phyloP scores from a whole-genome alignment of 2,329 filamentous ascomycete genomes.

The Calonectria crousiana region DNA sequence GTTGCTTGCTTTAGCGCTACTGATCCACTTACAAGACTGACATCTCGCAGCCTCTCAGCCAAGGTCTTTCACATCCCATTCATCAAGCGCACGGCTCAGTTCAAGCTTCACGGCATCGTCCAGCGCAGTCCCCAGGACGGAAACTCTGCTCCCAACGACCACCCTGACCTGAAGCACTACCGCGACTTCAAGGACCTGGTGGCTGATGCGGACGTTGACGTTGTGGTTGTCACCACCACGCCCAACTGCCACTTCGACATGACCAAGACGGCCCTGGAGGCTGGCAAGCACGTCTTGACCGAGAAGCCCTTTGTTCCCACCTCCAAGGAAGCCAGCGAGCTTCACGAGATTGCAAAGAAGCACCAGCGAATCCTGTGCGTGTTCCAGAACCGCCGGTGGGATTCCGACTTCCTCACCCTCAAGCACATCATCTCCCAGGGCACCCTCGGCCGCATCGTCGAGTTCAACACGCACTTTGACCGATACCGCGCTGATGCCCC shows the following conservation, averaged over 20 bases:
- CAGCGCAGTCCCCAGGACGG: conserved; percentile 74
- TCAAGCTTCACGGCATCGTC: conserved; percentile 79
- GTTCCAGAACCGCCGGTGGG: conserved; percentile 82
- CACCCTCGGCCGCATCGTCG: conserved; percentile 74
- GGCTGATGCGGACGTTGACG: not conserved
- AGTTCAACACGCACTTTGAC: conserved; percentile 85
- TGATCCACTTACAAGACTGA: not conserved
- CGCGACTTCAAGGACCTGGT: not conserved
- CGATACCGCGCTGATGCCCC: conserved; percentile 72
- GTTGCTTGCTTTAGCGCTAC: not conserved
- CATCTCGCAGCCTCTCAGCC: conserved; percentile 64
- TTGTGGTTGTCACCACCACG: not conserved
- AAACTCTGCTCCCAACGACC: not conserved
- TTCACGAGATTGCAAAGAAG: conserved; percentile 65
- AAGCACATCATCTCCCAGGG: conserved; percentile 69
- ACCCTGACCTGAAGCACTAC: not conserved
- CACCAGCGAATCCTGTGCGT: conserved; percentile 68
- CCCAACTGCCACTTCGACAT: not conserved
- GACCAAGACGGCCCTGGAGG: not conserved
- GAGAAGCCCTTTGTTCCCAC: conserved; percentile 49
- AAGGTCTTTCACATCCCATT: conserved; percentile 88
- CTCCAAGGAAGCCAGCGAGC: conserved; percentile 67
- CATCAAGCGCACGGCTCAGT: conserved; percentile 70
- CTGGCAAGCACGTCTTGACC: not conserved
- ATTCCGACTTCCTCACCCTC: conserved; percentile 79